These are phyloP conservation scores for Trichoderma asperellum DNA, from an alignment of 2,329 filamentous ascomycete species.

Conservation along the genomic window DNA sequence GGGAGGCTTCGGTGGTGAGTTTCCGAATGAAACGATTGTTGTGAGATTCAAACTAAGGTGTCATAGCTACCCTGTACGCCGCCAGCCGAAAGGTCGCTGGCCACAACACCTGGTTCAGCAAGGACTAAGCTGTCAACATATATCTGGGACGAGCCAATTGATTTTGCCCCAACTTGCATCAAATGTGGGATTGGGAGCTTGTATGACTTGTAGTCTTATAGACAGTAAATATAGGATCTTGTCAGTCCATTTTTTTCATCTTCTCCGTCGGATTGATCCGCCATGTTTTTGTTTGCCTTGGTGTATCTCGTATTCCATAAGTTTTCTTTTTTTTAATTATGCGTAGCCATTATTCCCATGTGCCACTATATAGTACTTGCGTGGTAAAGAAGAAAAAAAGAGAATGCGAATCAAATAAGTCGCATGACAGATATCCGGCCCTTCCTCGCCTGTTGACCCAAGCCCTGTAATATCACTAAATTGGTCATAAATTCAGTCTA, in stretches of 20 bases:
- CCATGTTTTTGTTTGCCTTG: neutral
- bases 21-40: constrained; percentile 3
- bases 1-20: constrained; percentile 65
- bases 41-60: constrained; percentile 32
- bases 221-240: constrained; percentile 29
- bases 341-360: constrained; percentile 39
- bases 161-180: neutral
- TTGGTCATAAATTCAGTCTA: constrained; percentile 3
- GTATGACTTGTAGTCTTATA: constrained; percentile 26
- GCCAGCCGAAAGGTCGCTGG: constrained; percentile 73
- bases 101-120: constrained; percentile 77
- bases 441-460: neutral
- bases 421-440: constrained; percentile 19
- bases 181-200: neutral
- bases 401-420: constrained; percentile 19
- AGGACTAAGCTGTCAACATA: constrained; percentile 47
- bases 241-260: constrained; percentile 18
- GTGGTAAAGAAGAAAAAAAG: constrained; percentile 27
- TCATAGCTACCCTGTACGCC: constrained; percentile 66
- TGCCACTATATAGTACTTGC: constrained; percentile 38
- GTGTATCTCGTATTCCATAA: constrained; percentile 10
- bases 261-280: neutral
- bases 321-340: constrained; percentile 37
- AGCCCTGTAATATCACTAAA: constrained; percentile 10
- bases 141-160: constrained; percentile 1